Percentiles rank a stretch among this genome's conserved stretches.
phyloP scores from a whole-genome alignment of 495 filamentous ascomycete genomes.

The Penicillium psychrofluorescens region DNA sequence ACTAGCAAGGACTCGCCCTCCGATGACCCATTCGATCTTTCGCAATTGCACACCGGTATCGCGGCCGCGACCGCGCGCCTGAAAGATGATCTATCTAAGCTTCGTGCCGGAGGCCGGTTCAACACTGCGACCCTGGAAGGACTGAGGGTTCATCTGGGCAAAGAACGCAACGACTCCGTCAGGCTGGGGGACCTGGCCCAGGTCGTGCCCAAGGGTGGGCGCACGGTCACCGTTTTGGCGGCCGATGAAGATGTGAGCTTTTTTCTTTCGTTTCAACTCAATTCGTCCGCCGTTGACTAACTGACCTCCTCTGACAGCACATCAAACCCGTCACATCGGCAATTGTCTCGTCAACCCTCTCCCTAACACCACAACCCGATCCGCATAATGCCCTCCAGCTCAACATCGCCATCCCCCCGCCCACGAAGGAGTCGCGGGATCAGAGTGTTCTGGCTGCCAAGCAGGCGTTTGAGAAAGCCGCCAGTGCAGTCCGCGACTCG shows the following conservation, averaged over 20 bases:
- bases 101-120: slow-evolving; percentile 60
- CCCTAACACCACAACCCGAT: slow-evolving; percentile 66
- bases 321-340: slow-evolving; percentile 67
- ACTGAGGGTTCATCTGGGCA: slow-evolving; percentile 54
- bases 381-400: slow-evolving; percentile 64
- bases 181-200: slow-evolving; percentile 66
- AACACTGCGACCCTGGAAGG: slow-evolving; percentile 60
- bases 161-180: slow-evolving; percentile 40
- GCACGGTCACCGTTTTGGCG: slow-evolving; percentile 58
- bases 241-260: slow-evolving; percentile 52
- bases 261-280: slow-evolving; percentile 5
- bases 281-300: neutral
- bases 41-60: slow-evolving; percentile 54
- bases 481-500: slow-evolving; percentile 45
- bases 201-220: slow-evolving; percentile 63
- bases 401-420: slow-evolving; percentile 61
- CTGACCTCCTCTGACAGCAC: slow-evolving; percentile 31
- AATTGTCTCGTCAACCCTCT: slow-evolving; percentile 59
- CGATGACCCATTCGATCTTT: slow-evolving; percentile 62
- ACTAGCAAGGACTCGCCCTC: slow-evolving; percentile 10
- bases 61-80: slow-evolving; percentile 47
- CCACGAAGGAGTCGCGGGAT: slow-evolving; percentile 54
- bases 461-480: slow-evolving; percentile 54
- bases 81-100: slow-evolving; percentile 55
- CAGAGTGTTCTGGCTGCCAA: slow-evolving; percentile 47